Percentiles rank a stretch among this genome's conserved stretches.
Evolutionary conservation across 768 basidiomycete species (phyloP).

Genomic region (Tulasnella sp.): DNA sequence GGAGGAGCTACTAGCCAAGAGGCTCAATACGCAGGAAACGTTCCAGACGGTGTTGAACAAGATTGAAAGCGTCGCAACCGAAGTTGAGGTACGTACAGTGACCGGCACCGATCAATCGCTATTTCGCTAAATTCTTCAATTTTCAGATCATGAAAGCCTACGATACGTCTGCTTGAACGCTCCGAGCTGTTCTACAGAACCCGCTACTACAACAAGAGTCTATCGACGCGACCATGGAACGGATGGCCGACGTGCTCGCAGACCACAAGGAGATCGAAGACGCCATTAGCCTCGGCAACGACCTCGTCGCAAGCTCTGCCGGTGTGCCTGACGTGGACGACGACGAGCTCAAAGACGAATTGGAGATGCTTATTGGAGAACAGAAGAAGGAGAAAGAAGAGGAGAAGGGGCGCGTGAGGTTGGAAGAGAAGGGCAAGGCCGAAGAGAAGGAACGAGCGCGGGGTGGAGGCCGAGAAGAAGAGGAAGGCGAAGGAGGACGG

Average conservation of each 20-base stretch:
- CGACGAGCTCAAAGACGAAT: too few species aligned
- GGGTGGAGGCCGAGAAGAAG: background rate
- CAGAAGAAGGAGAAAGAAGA: too few species aligned
- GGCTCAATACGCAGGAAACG: constrained; percentile 67
- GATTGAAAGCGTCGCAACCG: constrained; percentile 83
- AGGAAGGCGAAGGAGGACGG: background rate
- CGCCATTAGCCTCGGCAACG: too few species aligned
- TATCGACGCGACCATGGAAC: constrained; percentile 84
- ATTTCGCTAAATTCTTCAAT: background rate
- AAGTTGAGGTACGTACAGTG: constrained; percentile 65
- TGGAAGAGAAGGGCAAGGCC: background rate
- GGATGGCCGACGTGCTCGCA: constrained; percentile 77
- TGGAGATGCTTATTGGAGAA: too few species aligned
- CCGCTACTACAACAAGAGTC: constrained; percentile 69
- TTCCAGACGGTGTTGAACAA: too few species aligned
- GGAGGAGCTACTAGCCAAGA: constrained; percentile 71
- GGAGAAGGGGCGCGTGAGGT: too few species aligned
- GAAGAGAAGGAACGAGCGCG: background rate
- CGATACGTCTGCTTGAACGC: too few species aligned
- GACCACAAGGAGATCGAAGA: too few species aligned
- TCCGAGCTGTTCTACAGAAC: too few species aligned
- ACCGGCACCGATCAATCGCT: background rate
- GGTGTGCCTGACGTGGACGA: too few species aligned
- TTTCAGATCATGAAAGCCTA: too few species aligned
- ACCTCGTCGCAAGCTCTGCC: too few species aligned